phyloP scores from a whole-genome alignment of 2,329 filamentous ascomycete genomes.

The Cytospora piceicola region DNA sequence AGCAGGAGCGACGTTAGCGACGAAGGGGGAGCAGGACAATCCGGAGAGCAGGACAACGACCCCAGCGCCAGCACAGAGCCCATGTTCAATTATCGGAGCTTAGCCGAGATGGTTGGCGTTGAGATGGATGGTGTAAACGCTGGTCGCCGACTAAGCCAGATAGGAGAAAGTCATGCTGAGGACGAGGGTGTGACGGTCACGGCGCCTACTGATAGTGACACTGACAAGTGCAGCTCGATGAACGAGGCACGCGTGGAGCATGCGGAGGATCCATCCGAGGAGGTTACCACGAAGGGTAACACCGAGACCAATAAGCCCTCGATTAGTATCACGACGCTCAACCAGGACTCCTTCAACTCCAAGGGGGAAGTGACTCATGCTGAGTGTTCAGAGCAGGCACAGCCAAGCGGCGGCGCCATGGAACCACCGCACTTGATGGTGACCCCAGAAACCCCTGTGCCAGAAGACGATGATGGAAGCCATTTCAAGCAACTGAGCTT shows the following conservation, averaged over 20 bases:
- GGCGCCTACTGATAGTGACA: conserved; percentile 27
- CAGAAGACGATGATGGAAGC: conserved; percentile 39
- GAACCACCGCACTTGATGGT: conserved; percentile 50
- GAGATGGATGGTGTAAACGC: conserved; percentile 56
- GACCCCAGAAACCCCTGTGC: conserved; percentile 55
- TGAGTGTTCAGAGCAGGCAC: conserved; percentile 34
- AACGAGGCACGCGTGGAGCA: conserved; percentile 45
- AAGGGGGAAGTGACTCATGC: conserved; percentile 38
- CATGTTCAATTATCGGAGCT: conserved; percentile 88
- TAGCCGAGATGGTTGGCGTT: conserved; percentile 81
- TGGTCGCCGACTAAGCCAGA: conserved; percentile 38
- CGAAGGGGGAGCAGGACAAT: conserved; percentile 35
- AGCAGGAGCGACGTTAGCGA: conserved; percentile 48
- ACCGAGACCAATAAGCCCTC: conserved; percentile 30
- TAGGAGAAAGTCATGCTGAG: conserved; percentile 32
- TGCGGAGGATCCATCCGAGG: conserved; percentile 38
- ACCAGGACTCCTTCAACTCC: conserved; percentile 22
- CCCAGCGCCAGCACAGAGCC: conserved; percentile 65
- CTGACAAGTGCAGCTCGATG: conserved; percentile 28
- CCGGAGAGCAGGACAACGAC: conserved; percentile 51
- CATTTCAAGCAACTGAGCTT: conserved; percentile 51
- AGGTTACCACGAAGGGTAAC: background rate
- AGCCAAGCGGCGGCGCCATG: conserved; percentile 29
- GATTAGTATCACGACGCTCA: conserved; percentile 30
- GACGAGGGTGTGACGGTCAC: conserved; percentile 19